Base-by-base conservation (phyloP, 164 flowering plant genomes). In the Macadamia integrifolia region DNA sequence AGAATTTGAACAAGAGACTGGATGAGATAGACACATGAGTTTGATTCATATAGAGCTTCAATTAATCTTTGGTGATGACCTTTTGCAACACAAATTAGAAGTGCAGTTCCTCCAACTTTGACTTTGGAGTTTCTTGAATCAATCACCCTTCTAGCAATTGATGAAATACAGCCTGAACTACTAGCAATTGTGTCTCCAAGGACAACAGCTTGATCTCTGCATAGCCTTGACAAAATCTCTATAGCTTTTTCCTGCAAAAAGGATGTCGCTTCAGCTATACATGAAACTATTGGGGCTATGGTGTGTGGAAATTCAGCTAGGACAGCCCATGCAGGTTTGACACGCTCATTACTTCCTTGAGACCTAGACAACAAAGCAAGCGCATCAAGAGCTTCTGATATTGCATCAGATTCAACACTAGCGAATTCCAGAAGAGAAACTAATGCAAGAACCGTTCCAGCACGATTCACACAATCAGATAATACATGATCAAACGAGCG, bases 211-310 rank as follows among this genome's bases (percentile, higher is more conserved):
- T 84, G 94, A 69, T 83, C 84, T 18, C 49, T 77, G 59, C 88
- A 84, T 65, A 89, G 79, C 35, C 83, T 71, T 29, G 94, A 87
- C 72, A 84, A 71, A 71, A 89, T 77, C 66, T 84, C 91, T 66
- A 89, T 84, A 64, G 91, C 88, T 68, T 89, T 89, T 65, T 87
- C 94, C 79, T 85, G 91, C 79, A 86, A 77, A 61, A 76, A 61
- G 6, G 94, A 88, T 43, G 82, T 46, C 31, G 82, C 80, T 63
- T 76, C 83, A 65, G 85, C 78, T 74, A 89, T 86, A 18, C 86
- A 84, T 55, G 79, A 75, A 70, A 89, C 91, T 69, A 89, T 79
- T 17, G 94, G 90, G 32, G 70, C 69, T 58, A 87, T 78, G 74
- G 82, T 78, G 69, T 72, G 59, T 0, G 90, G 90, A 44, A 67